Evolutionary conservation across 1,284 basidiomycete genomes (phyloP), one percentile per base, ranked within the genome.

Genomic region (Butyriboletus regius): DNA sequence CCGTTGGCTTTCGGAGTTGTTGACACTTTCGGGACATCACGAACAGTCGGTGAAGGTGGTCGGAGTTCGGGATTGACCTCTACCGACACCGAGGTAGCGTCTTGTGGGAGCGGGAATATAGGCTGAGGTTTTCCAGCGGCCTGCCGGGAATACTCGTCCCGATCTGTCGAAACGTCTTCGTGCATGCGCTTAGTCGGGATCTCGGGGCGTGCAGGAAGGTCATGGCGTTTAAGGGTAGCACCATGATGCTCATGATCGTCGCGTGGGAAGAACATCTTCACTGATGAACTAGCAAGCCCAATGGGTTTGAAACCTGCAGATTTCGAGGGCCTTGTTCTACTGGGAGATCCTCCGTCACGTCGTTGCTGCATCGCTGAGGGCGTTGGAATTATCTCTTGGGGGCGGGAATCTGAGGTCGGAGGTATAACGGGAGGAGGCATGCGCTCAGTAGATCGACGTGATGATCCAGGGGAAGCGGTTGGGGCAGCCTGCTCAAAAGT

Each of bases 181-280:
- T 60, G 60, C 17, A 52, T 6, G 34, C 61, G 62, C 38, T 72
- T 70, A 7, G 49, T 41, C 44, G 57, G 62, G 31, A 59, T 46
- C 46, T 65, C 63, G 13, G 63, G 53, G 24, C 61, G 63, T 26
- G 32, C 17, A 33, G 60, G 53, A 46, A 52, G 45, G 13, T 49
- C 59, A 7, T 60, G 43, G 22, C 33, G 49, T 46, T 51, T 40
- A 15, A 37, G 15, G 14, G 47, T 12, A 24, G 31, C 10, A 26
- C 48, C 53, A 29, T 55, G 62, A 22, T 57, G 53, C 22, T 72
- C 70, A n/a, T 73, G 64, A 50, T 67, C 85, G 26, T 88, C 85
- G 44, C 75, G 77, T 39, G 85, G 85, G 60, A 88, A 88, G 64
- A 88, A 87, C 55, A 73, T 75, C 61, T 81, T 83, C 38, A 88